Base-by-base conservation (phyloP, 2,329 filamentous ascomycete species). In the Emmonsiellopsis sp. region DNA sequence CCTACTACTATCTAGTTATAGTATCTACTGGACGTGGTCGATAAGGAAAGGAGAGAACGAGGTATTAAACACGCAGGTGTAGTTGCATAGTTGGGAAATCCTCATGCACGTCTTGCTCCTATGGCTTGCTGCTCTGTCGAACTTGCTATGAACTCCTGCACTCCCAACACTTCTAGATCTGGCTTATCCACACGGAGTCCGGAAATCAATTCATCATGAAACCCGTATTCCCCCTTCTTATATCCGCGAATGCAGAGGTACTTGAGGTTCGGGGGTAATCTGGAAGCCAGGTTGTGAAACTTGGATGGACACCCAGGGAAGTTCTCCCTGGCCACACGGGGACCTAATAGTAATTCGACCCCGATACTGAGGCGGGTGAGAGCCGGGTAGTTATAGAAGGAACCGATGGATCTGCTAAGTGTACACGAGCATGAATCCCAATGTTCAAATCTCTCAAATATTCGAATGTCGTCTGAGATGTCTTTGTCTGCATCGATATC, bases 321-420 rank as follows among this genome's bases (percentile, higher is more conserved):
- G 10, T 3, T 45, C 43, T 31, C 27, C 10, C 32, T 31, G 4
- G 11, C 6, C 14, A 2, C n/a, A 39, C 17, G 11, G 9, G 45
- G 45, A 6, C 49, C 49, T 3, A 51, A 17, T 4, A 51, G 31
- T 4, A 44, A 34, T 3, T 36, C 33, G 14, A 51, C 10, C 3
- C 49, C 49, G 7, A 51, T 51, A 17, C 49, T 33, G n/a, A 51
- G 49, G 31, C 44, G 40, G 2, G 49, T 51, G 6, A 51, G 49
- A n/a, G 49, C 49, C 5, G 40, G 13, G 21, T 43, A 51, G 17
- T 34, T 27, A 40, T 44, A 27, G 13, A 51, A 32, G n/a, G 39
- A 51, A 31, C 49, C 40, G 32, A 51, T 51, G 33, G 9, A 13
- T 9, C 27, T 51, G 7, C 10, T n/a, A 21, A 11, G 14, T 13